These are phyloP conservation scores for Trametes pubescens DNA, from an alignment of 1,284 basidiomycete species.

Conservation along the genomic window DNA sequence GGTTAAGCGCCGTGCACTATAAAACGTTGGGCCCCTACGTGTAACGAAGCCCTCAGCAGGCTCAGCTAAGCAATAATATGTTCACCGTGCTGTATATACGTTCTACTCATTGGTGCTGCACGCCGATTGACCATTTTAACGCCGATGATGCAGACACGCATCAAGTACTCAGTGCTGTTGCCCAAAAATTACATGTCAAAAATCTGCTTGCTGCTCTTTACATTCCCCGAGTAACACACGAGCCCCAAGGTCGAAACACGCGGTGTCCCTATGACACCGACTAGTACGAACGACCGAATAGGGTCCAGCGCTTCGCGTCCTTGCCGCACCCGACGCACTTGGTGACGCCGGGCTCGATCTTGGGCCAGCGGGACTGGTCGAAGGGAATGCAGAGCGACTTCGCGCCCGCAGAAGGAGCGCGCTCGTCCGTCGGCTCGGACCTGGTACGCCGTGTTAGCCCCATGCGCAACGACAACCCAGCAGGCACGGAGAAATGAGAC, in stretches of 20 bases:
- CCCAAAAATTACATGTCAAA: too few relatives aligned
- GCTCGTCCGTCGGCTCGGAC: slow-evolving; percentile 88
- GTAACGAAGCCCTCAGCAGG: too few relatives aligned
- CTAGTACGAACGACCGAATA: slow-evolving; percentile 16
- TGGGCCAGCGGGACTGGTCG: slow-evolving; percentile 85
- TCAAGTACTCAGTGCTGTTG: not conserved
- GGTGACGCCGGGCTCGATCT: slow-evolving; percentile 81
- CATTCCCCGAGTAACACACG: not conserved
- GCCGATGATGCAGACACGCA: not conserved
- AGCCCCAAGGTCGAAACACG: not conserved
- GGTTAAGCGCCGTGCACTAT: too few relatives aligned
- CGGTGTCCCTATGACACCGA: not conserved
- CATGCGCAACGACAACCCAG: not conserved
- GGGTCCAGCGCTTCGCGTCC: slow-evolving; percentile 90
- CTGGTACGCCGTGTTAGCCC: slow-evolving; percentile 47
- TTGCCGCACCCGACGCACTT: slow-evolving; percentile 88
- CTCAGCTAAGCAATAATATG: too few relatives aligned
- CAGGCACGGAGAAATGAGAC: slow-evolving; percentile 45
- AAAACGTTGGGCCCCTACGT: too few relatives aligned
- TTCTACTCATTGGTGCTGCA: too few relatives aligned
- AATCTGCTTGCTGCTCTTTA: not conserved
- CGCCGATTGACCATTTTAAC: too few relatives aligned
- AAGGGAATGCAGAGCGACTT: slow-evolving; percentile 98
- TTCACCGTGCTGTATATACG: too few relatives aligned
- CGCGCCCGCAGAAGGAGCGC: slow-evolving; percentile 97